Evolutionary conservation across 1,284 basidiomycete species (phyloP).

Genomic region (Puccinia polysora): DNA sequence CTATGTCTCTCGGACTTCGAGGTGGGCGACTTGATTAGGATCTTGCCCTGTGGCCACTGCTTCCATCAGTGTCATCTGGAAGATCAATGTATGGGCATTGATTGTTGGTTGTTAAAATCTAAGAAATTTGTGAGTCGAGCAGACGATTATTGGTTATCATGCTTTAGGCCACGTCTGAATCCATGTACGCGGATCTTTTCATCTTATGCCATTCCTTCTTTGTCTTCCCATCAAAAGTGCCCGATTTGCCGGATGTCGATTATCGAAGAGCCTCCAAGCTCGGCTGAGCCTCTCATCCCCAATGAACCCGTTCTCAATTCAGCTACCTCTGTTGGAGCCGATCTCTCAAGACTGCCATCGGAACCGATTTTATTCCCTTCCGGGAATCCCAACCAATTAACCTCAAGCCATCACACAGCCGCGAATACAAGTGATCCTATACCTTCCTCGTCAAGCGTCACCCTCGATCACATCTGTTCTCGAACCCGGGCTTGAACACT

Average conservation of each 20-base stretch:
- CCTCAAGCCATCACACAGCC: background rate
- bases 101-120: slow-evolving; percentile 79
- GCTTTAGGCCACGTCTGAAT: slow-evolving; percentile 35
- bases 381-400: background rate
- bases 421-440: background rate
- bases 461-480: background rate
- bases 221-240: slow-evolving; percentile 58
- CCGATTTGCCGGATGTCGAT: slow-evolving; percentile 62
- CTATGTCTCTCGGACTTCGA: slow-evolving; percentile 81
- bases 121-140: slow-evolving; percentile 73
- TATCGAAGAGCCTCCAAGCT: too few species aligned
- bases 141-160: too few species aligned
- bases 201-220: slow-evolving; percentile 2
- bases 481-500: background rate
- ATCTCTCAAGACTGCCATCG: background rate
- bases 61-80: slow-evolving; percentile 70
- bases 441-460: background rate
- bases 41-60: slow-evolving; percentile 82
- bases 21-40: slow-evolving; percentile 76
- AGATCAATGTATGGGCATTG: slow-evolving; percentile 54
- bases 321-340: background rate
- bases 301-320: background rate
- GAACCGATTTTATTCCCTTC: background rate
- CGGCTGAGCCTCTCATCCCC: background rate
- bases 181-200: background rate